phyloP scores from a whole-genome alignment of 2,329 filamentous ascomycete genomes.

The Gliomastix tumulicola region DNA sequence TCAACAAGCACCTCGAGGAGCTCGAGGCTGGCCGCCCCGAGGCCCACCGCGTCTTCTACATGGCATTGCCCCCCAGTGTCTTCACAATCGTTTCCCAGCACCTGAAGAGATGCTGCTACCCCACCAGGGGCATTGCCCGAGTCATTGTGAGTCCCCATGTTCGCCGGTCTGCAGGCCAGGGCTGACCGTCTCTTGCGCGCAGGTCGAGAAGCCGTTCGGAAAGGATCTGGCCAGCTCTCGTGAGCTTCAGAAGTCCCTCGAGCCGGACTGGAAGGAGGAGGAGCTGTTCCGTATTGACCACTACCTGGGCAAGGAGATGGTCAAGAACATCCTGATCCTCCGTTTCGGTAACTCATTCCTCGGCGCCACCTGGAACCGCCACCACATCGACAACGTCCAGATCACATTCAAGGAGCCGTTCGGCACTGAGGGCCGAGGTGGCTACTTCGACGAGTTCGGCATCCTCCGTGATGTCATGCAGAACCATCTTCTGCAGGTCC shows the following conservation, averaged over 20 bases:
- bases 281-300: slow-evolving; percentile 99
- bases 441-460: slow-evolving; percentile 99
- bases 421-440: slow-evolving; percentile 93
- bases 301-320: slow-evolving; percentile 99
- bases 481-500: slow-evolving; percentile 94
- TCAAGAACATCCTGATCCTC: slow-evolving; percentile 98
- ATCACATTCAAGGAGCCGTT: slow-evolving; percentile 99
- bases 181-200: slow-evolving; percentile 13
- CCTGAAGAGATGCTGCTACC: slow-evolving; percentile 96
- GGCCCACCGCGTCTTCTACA: slow-evolving; percentile 95
- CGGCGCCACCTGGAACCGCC: slow-evolving; percentile 96
- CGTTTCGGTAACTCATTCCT: slow-evolving; percentile 99
- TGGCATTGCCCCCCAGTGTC: slow-evolving; percentile 95
- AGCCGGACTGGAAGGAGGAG: slow-evolving; percentile 97
- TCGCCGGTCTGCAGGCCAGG: background rate
- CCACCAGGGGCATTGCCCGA: slow-evolving; percentile 79
- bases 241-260: slow-evolving; percentile 88
- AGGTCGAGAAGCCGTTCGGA: slow-evolving; percentile 99
- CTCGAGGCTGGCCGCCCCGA: slow-evolving; percentile 77
- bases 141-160: slow-evolving; percentile 76
- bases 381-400: slow-evolving; percentile 99
- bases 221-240: slow-evolving; percentile 94
- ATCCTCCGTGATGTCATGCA: slow-evolving; percentile 99
- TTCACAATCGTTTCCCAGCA: slow-evolving; percentile 98
- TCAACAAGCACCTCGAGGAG: slow-evolving; percentile 79